phyloP scores from a whole-genome alignment of 1,284 basidiomycete species.

The Marasmius oreades region DNA sequence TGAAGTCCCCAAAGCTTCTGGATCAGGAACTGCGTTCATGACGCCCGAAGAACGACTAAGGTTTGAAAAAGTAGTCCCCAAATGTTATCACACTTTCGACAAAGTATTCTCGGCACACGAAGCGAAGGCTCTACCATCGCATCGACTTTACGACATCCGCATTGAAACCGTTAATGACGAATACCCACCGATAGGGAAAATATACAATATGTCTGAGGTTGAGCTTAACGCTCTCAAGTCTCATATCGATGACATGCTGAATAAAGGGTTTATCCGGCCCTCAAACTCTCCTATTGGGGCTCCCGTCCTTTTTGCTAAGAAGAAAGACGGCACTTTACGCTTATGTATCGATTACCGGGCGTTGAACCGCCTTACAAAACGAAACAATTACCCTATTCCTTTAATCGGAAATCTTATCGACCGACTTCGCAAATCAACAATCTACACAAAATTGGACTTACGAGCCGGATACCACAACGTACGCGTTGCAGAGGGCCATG shows the following conservation, averaged over 20 bases:
- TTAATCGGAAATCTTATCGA: background rate
- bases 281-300: slow-evolving; percentile 3
- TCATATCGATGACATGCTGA: background rate
- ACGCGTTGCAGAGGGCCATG: background rate
- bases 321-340: slow-evolving; percentile 3
- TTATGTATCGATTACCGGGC: slow-evolving; percentile 2
- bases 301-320: slow-evolving; percentile 6
- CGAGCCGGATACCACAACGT: background rate
- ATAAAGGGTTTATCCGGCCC: background rate
- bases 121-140: background rate
- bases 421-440: background rate
- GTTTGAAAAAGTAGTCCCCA: slow-evolving; percentile 6
- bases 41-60: background rate
- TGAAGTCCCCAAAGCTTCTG: too few species aligned
- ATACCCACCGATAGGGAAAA: background rate
- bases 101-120: slow-evolving; percentile 4
- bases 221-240: background rate
- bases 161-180: background rate
- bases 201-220: background rate
- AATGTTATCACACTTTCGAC: background rate
- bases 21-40: too few species aligned
- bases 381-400: background rate
- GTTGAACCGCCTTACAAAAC: background rate
- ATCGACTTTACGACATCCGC: too few species aligned
- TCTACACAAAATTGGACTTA: background rate